Conservation (phyloP, 257 asterid species). For the Solanum neorickii region DNA sequence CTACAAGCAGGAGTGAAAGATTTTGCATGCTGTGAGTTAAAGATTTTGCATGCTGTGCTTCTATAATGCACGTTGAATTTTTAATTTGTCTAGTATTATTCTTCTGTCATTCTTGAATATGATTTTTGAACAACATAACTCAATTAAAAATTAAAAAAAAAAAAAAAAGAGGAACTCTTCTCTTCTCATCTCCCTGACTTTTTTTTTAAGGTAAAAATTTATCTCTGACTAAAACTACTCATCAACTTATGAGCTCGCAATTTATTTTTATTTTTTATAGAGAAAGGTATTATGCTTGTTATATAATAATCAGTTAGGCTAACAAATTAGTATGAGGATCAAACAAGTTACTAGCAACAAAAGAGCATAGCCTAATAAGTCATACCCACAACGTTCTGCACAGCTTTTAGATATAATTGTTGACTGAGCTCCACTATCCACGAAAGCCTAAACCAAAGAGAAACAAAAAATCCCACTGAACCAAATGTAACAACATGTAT, state of each 20-base stretch:
- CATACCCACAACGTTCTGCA: slow-evolving; percentile 94
- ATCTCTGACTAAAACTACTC: not conserved
- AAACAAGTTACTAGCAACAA: not conserved
- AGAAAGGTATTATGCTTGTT: not conserved
- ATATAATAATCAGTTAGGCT: not conserved
- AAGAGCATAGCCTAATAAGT: not conserved
- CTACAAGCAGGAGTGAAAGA: not conserved
- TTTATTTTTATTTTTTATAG: not conserved
- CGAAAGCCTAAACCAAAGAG: slow-evolving; percentile 70
- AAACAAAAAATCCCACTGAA: not conserved
- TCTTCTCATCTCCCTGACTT: not conserved
- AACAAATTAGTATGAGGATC: not conserved
- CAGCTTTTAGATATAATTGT: slow-evolving; percentile 95
- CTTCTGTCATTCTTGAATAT: not conserved
- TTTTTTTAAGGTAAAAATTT: not conserved
- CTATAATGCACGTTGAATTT: not conserved
- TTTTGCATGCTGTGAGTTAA: not conserved
- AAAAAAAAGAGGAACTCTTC: not conserved
- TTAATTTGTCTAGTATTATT: not conserved
- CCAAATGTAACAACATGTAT: not conserved
- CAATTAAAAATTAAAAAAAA: not conserved
- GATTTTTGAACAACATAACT: not conserved
- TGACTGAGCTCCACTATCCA: slow-evolving; percentile 99
- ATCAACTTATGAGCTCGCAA: not conserved
- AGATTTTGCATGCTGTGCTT: not conserved